A percentile compares a stretch with the other conserved stretches of the same genome.
phyloP scores from a whole-genome alignment of 1,284 basidiomycete species.

The Malassezia pachydermatis region DNA sequence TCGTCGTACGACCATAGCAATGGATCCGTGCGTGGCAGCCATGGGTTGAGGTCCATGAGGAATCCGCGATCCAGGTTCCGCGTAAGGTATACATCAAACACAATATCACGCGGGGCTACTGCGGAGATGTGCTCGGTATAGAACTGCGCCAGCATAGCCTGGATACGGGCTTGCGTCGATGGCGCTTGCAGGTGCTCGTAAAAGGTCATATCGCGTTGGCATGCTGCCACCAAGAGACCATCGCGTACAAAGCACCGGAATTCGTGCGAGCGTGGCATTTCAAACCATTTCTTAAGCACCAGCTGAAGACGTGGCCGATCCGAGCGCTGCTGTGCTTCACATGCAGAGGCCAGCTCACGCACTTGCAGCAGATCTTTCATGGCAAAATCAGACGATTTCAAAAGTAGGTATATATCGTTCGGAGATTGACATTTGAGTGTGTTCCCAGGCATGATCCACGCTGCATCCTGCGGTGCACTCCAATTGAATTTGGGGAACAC shows the following conservation, averaged over 20 bases:
- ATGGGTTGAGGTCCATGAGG: conserved; percentile 83
- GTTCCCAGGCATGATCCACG: conserved; percentile 79
- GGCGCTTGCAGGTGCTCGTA: conserved; percentile 64
- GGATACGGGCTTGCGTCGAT: conserved; percentile 55
- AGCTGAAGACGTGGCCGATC: conserved; percentile 52
- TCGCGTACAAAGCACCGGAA: conserved; percentile 33
- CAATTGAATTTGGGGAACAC: conserved; percentile 70
- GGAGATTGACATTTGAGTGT: conserved; percentile 77
- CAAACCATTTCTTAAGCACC: conserved; percentile 83
- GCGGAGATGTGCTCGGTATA: background rate
- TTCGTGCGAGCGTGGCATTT: conserved; percentile 60
- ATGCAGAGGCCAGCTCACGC: conserved; percentile 23
- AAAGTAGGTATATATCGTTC: conserved; percentile 77
- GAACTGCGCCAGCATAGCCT: conserved; percentile 43
- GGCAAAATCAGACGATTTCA: conserved; percentile 87
- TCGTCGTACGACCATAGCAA: conserved; percentile 76
- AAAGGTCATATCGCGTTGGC: conserved; percentile 68
- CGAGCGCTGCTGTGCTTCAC: background rate
- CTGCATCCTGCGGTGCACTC: conserved; percentile 62
- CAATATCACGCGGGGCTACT: conserved; percentile 49
- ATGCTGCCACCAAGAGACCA: conserved; percentile 56
- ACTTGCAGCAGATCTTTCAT: conserved; percentile 63
- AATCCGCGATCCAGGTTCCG: conserved; percentile 65
- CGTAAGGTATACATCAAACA: conserved; percentile 76
- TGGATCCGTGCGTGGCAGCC: conserved; percentile 70